Conservation (phyloP, 129 eudicot genomes). For the Artemisia argyi region DNA sequence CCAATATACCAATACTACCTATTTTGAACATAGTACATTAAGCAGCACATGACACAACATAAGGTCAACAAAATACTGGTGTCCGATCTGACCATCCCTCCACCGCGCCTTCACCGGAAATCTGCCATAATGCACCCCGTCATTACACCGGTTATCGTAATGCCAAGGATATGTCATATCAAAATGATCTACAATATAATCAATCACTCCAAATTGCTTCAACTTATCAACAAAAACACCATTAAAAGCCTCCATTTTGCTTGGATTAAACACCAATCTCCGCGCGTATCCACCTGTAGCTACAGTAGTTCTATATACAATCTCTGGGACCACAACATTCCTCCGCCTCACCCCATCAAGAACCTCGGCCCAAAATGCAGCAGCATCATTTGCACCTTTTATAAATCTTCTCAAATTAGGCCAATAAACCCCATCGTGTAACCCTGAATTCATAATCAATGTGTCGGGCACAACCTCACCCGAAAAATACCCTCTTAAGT, state of each 20-base stretch:
- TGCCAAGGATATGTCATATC: conserved; percentile 97
- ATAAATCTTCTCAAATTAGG: conserved; percentile 55
- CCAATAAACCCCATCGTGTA: conserved; percentile 94
- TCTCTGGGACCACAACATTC: conserved; percentile 43
- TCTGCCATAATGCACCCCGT: conserved; percentile 95
- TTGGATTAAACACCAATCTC: conserved; percentile 66
- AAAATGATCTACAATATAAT: conserved; percentile 70
- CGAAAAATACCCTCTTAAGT: conserved; percentile 58
- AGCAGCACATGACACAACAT: conserved; percentile 88
- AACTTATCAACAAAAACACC: conserved; percentile 84
- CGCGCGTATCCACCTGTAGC: conserved; percentile 87
- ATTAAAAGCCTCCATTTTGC: conserved; percentile 84
- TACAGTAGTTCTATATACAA: conserved; percentile 73
- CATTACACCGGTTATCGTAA: conserved; percentile 84
- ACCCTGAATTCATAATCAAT: conserved; percentile 84
- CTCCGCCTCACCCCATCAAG: conserved; percentile 49
- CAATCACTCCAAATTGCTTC: conserved; percentile 50
- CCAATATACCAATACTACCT: not conserved
- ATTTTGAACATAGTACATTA: conserved; percentile 62
- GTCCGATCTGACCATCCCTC: conserved; percentile 93
- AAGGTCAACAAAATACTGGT: conserved; percentile 90
- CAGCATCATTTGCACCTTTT: conserved; percentile 73
- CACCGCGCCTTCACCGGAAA: conserved; percentile 81
- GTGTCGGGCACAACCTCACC: conserved; percentile 78
- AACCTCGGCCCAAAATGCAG: conserved; percentile 71